Evolutionary conservation across 116 monocot species (phyloP), one percentile per base, ranked within the genome.

Genomic region (Posidonia oceanica): DNA sequence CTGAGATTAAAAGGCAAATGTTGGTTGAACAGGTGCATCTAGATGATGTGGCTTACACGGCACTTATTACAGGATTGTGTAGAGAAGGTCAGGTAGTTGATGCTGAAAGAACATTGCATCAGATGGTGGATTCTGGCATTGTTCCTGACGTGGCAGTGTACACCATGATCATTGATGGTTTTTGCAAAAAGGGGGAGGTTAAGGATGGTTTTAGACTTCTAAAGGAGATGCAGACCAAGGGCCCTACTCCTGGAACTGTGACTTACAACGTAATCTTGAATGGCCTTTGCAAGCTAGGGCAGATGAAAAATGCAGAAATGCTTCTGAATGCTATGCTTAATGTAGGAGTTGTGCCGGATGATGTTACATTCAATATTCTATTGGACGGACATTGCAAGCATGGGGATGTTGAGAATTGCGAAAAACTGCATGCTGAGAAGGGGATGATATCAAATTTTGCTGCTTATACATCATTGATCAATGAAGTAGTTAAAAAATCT

Each of bases 271-370:
- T 80, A 68, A 70, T 93, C 29, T 76, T 93, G 86, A 84, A 86
- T 76, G 93, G 93, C 21, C 74, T 88, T 8, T 93, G 88, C 79
- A 93, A 80, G 75, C 78, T 84, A 66, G 88, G 93, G 15, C 93
- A 93, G 68, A 86, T 88, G 93, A 88, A 86, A 78, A 93, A 93
- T 78, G 90, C 94, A 3, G 75, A 86, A 4, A 84, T 85, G 85
- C 84, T 94, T 54, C 61, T 94, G 67, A 75, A 90, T 79, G 87
- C 87, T 1, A 93, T 93, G 93, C 78, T 84, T 63, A 86, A 86
- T 81, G 48, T 86, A 14, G 88, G 88, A 21, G 84, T 88, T 17
- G 69, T 48, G 3, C 93, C 93, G 0, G 93, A 93, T 79, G 93
- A 88, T 67, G 69, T 93, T 8, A 93, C 93, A 0, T 93, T 84